These are phyloP conservation scores for Suillus cothurnatus DNA, from an alignment of 768 basidiomycete species.

Conservation along the genomic window DNA sequence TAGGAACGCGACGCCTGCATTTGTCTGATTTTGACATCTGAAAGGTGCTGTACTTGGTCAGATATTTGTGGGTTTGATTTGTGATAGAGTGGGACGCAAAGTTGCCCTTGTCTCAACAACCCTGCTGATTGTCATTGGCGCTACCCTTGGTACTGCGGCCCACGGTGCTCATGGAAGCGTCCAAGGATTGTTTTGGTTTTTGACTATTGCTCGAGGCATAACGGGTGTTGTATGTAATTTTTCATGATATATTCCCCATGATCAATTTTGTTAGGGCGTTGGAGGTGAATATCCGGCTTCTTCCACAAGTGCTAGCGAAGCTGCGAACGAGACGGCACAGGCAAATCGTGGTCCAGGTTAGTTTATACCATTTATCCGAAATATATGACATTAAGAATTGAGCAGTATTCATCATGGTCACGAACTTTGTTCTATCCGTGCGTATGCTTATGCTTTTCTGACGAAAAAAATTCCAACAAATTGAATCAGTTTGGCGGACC, in stretches of 20 bases:
- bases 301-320: constrained; percentile 67
- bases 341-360: constrained; percentile 61
- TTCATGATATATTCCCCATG: background rate
- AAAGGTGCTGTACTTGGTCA: constrained; percentile 65
- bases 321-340: constrained; percentile 69
- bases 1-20: background rate
- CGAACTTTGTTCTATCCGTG: constrained; percentile 69
- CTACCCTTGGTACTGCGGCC: constrained; percentile 67
- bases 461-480: background rate
- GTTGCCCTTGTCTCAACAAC: constrained; percentile 74
- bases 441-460: constrained; percentile 17
- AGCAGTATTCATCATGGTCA: constrained; percentile 75
- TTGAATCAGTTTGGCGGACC: constrained; percentile 60
- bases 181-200: constrained; percentile 70
- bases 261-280: constrained; percentile 49
- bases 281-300: constrained; percentile 81
- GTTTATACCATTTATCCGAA: constrained; percentile 11
- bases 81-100: constrained; percentile 75
- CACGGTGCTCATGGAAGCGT: constrained; percentile 59
- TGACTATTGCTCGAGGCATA: constrained; percentile 71
- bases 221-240: constrained; percentile 56
- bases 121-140: constrained; percentile 67
- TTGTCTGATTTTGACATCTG: constrained; percentile 10
- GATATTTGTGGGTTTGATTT: constrained; percentile 64
- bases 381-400: constrained; percentile 3